A percentile compares a stretch with the other conserved stretches of the same genome.
These are phyloP conservation scores for Zygoascus flipseniorum DNA, from an alignment of 805 yeast species.

Conservation along the genomic window DNA sequence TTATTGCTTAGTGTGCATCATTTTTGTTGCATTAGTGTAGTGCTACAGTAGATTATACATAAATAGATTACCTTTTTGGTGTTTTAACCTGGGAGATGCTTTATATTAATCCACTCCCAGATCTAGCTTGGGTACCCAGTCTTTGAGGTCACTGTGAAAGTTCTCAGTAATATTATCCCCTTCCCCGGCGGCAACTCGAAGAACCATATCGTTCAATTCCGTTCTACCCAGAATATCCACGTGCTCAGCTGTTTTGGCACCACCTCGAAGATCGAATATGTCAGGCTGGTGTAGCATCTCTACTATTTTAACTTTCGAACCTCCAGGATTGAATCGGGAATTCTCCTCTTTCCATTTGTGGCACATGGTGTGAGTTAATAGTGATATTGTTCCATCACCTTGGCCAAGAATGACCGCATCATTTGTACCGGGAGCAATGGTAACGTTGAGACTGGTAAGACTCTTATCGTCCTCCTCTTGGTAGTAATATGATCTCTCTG, in stretches of 20 bases:
- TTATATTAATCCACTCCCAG: no score
- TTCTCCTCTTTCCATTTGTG: constrained; percentile 74
- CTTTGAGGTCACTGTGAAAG: constrained; percentile 47
- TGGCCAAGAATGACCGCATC: constrained; percentile 75
- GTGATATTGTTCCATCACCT: constrained; percentile 93
- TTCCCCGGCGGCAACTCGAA: constrained; percentile 73
- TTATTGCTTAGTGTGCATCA: constrained; percentile 31
- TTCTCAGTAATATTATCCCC: constrained; percentile 60
- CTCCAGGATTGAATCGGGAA: constrained; percentile 70
- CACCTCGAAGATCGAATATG: constrained; percentile 89
- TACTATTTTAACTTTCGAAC: constrained; percentile 62
- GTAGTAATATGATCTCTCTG: constrained; percentile 88
- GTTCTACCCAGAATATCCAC: constrained; percentile 94
- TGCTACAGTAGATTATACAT: not conserved
- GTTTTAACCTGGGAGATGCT: no score
- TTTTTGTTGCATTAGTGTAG: no score
- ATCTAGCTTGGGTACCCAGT: constrained; percentile 49
- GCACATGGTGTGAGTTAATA: constrained; percentile 81
- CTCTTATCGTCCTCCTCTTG: constrained; percentile 54
- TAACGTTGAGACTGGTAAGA: constrained; percentile 48
- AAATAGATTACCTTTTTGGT: not conserved
- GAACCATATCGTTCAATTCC: constrained; percentile 76
- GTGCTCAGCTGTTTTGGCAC: constrained; percentile 95
- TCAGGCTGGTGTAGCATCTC: constrained; percentile 94
- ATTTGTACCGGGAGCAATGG: constrained; percentile 58